Conservation (phyloP, 345 rosid species). For the Populus tremula region DNA sequence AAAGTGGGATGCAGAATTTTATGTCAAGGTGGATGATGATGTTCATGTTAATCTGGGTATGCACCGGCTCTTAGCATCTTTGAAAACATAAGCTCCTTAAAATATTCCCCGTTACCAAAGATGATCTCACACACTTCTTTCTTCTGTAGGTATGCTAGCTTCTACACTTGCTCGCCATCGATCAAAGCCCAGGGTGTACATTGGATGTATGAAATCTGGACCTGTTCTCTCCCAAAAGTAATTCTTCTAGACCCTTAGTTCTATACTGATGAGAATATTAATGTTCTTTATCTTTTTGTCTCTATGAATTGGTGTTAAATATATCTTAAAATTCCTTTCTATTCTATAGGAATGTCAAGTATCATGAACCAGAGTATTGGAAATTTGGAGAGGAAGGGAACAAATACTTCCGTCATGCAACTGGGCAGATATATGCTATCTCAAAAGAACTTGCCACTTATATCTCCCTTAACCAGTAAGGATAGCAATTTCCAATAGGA, state of each 20-base stretch:
- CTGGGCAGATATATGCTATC: slow-evolving; percentile 96
- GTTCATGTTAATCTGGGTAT: slow-evolving; percentile 97
- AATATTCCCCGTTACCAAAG: slow-evolving; percentile 1
- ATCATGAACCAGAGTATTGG: slow-evolving; percentile 98
- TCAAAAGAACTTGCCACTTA: slow-evolving; percentile 91
- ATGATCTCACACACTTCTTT: slow-evolving; percentile 4
- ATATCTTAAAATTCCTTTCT: slow-evolving; percentile 6
- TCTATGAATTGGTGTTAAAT: not conserved
- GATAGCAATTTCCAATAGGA: not conserved
- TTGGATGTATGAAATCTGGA: slow-evolving; percentile 99
- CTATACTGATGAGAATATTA: not conserved
- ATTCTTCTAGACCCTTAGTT: slow-evolving; percentile 12
- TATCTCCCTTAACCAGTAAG: slow-evolving; percentile 84
- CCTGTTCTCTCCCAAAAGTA: slow-evolving; percentile 96
- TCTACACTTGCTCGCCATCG: slow-evolving; percentile 86
- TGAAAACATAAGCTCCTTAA: not conserved
- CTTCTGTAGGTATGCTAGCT: slow-evolving; percentile 68
- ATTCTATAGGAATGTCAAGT: slow-evolving; percentile 71
- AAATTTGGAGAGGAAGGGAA: slow-evolving; percentile 96
- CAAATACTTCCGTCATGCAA: slow-evolving; percentile 94
- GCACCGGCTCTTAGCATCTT: slow-evolving; percentile 9
- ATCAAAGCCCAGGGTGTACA: slow-evolving; percentile 82
- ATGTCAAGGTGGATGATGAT: slow-evolving; percentile 97
- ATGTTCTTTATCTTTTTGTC: slow-evolving; percentile 4
- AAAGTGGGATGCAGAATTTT: slow-evolving; percentile 92